Evolutionary conservation across 441 rosid genomes (phyloP).

Genomic region (Manihot esculenta): DNA sequence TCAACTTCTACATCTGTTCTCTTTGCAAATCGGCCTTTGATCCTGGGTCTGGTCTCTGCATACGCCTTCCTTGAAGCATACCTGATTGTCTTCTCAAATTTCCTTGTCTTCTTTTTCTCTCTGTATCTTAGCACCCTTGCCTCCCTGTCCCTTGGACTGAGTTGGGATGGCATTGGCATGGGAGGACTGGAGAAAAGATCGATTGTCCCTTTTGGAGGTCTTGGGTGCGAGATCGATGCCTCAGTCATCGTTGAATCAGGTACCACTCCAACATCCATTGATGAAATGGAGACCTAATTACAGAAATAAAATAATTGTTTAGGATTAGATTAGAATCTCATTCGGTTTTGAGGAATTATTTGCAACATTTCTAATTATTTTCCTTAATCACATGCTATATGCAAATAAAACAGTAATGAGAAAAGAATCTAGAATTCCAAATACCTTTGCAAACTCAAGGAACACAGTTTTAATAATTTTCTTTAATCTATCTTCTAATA

Average conservation of each 20-base stretch:
- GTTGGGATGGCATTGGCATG: conserved; percentile 55
- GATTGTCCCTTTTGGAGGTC: conserved; percentile 55
- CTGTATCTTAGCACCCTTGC: conserved; percentile 88
- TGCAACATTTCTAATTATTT: background rate
- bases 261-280: conserved; percentile 63
- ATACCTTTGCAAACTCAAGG: background rate
- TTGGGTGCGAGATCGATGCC: conserved; percentile 46
- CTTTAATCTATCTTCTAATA: background rate
- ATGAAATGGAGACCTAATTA: conserved; percentile 58
- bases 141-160: conserved; percentile 76
- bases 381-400: background rate
- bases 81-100: conserved; percentile 91
- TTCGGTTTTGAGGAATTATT: background rate
- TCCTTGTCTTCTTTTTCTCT: conserved; percentile 87
- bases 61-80: conserved; percentile 97
- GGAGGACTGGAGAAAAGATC: conserved; percentile 56
- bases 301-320: background rate
- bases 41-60: conserved; percentile 87
- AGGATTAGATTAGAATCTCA: background rate
- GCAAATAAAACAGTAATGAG: background rate
- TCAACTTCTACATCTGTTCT: conserved; percentile 49
- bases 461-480: too few relatives aligned
- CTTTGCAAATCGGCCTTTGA: conserved; percentile 92
- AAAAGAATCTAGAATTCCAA: background rate
- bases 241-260: conserved; percentile 69